phyloP scores from a whole-genome alignment of 2,329 filamentous ascomycete species.

The Colletotrichum chlorophyti region DNA sequence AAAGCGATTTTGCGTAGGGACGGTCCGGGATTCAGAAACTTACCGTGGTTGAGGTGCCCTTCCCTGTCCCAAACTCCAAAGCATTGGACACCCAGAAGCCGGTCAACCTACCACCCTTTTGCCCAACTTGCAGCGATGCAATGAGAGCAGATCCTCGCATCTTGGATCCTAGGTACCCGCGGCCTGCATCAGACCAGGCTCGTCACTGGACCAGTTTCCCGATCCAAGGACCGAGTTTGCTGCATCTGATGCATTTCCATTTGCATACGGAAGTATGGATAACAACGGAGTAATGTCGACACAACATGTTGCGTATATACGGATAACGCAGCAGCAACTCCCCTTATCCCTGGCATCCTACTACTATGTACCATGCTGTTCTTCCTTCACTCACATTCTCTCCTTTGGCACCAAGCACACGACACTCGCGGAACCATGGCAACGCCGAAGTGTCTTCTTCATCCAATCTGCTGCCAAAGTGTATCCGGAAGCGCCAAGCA shows the following conservation, averaged over 20 bases:
- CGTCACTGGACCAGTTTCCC: conserved; percentile 22
- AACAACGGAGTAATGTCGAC: not conserved
- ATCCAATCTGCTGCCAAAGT: not conserved
- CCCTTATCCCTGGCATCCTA: too few species aligned
- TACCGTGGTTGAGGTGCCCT: too few species aligned
- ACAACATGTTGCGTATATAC: not conserved
- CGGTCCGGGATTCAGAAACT: too few species aligned
- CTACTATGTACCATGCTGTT: too few species aligned
- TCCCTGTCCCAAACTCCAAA: too few species aligned
- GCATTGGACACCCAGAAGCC: too few species aligned
- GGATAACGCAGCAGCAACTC: not conserved
- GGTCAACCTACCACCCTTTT: not conserved
- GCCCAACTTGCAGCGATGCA: conserved; percentile 1
- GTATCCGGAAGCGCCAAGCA: not conserved
- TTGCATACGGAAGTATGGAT: not conserved
- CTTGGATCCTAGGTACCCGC: not conserved
- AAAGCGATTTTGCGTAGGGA: too few species aligned
- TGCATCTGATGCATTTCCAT: not conserved
- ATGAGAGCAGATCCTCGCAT: conserved; percentile 13
- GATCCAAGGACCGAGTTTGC: not conserved
- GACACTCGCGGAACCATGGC: not conserved
- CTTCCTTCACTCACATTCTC: too few species aligned
- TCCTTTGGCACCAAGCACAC: too few species aligned
- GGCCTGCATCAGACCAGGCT: not conserved
- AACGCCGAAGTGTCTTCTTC: not conserved